These are phyloP conservation scores for Goffeauzyma gilvescens DNA, from an alignment of 768 basidiomycete genomes.

Conservation along the genomic window DNA sequence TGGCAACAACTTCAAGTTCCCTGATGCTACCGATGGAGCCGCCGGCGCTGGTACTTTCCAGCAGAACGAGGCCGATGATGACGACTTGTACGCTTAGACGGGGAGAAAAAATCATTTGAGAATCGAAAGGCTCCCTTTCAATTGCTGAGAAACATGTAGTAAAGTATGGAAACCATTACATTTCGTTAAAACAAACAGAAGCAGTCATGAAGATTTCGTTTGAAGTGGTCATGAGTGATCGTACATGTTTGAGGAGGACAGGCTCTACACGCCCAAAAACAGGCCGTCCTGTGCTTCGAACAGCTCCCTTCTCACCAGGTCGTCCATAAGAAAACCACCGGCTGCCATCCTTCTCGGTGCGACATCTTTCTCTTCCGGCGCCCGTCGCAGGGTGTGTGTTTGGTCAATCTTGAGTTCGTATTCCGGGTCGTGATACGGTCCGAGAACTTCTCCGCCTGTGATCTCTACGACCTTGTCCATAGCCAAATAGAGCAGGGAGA, in stretches of 20 bases:
- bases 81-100: slow-evolving; percentile 68
- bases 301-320: slow-evolving; percentile 26
- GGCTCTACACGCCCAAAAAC: no score
- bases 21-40: slow-evolving; percentile 41
- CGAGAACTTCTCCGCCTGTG: neutral
- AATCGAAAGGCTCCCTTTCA: no score
- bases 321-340: slow-evolving; percentile 21
- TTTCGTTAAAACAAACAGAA: no score
- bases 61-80: slow-evolving; percentile 66
- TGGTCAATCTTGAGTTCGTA: slow-evolving; percentile 20
- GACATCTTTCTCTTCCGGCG: slow-evolving; percentile 16
- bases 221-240: no score
- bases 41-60: slow-evolving; percentile 31
- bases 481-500: slow-evolving; percentile 7
- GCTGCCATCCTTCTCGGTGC: slow-evolving; percentile 20
- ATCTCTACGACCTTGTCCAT: neutral
- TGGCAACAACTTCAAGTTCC: slow-evolving; percentile 96
- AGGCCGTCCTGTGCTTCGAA: slow-evolving; percentile 19
- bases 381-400: slow-evolving; percentile 14
- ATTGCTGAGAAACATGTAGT: no score
- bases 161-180: no score
- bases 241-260: no score
- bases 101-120: neutral
- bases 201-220: no score
- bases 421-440: neutral